phyloP scores from a whole-genome alignment of 2,329 filamentous ascomycete genomes.

The Emericellopsis cladophorae region DNA sequence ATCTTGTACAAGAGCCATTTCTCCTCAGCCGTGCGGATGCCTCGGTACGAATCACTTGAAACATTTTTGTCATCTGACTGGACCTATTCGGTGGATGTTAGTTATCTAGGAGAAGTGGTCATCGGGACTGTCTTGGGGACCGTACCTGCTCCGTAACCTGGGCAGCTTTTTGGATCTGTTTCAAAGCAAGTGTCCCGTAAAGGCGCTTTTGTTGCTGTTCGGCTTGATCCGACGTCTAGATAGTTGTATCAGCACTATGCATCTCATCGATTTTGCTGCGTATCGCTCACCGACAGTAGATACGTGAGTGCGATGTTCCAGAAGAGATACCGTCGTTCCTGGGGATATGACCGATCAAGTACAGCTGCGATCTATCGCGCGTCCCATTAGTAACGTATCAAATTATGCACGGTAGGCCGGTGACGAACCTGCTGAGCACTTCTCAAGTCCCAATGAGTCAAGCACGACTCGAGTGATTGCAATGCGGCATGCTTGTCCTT shows the following conservation, averaged over 20 bases:
- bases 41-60: slow-evolving; percentile 11
- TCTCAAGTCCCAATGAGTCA: slow-evolving; percentile 40
- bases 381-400: slow-evolving; percentile 4
- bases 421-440: slow-evolving; percentile 40
- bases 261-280: slow-evolving; percentile 6
- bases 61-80: slow-evolving; percentile 1
- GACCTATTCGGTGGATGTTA: slow-evolving; percentile 6
- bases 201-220: slow-evolving; percentile 35
- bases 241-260: neutral
- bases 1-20: slow-evolving; percentile 35
- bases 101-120: too few relatives aligned
- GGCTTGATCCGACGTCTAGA: slow-evolving; percentile 18
- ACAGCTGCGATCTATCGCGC: slow-evolving; percentile 35
- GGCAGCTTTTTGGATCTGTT: slow-evolving; percentile 37
- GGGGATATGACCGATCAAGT: slow-evolving; percentile 35
- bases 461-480: slow-evolving; percentile 36
- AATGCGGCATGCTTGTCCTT: slow-evolving; percentile 27
- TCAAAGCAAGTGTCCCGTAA: slow-evolving; percentile 35
- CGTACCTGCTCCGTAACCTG: slow-evolving; percentile 29
- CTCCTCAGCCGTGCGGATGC: slow-evolving; percentile 34
- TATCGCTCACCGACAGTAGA: slow-evolving; percentile 31
- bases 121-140: neutral
- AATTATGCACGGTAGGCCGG: neutral
- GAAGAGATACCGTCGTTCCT: slow-evolving; percentile 36
- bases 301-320: slow-evolving; percentile 42